Conservation (phyloP, 805 yeast species). For the Danielia reshetovae region DNA sequence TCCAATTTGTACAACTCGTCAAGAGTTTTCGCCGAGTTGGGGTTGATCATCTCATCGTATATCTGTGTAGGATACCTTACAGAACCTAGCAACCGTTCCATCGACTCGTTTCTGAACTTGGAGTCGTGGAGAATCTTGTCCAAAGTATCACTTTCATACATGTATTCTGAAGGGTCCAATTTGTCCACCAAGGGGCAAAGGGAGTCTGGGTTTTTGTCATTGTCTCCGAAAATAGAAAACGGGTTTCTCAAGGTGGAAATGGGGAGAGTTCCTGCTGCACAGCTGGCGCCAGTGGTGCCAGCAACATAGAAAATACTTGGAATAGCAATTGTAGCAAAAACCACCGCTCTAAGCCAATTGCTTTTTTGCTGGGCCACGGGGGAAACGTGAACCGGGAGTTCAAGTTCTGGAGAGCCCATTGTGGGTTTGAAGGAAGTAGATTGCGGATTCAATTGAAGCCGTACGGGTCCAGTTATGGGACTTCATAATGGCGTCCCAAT, state of each 20-base stretch:
- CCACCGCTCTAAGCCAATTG: background rate
- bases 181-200: conserved; percentile 35
- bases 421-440: background rate
- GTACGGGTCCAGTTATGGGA: no score
- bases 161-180: conserved; percentile 22
- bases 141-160: conserved; percentile 20
- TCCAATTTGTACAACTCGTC: conserved; percentile 26
- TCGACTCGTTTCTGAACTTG: conserved; percentile 20
- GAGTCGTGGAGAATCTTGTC: conserved; percentile 24
- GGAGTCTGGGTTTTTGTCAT: conserved; percentile 23
- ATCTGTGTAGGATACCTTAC: conserved; percentile 30
- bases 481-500: no score
- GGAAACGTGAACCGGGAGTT: background rate
- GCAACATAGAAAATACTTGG: background rate
- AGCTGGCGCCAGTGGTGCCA: background rate
- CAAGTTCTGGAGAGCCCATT: conserved; percentile 1
- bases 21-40: conserved; percentile 19
- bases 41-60: conserved; percentile 29
- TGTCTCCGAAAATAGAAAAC: background rate
- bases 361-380: background rate
- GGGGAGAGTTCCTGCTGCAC: background rate
- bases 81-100: conserved; percentile 23
- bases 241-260: background rate
- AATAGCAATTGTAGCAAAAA: background rate
- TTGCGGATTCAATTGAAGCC: background rate